A percentile compares a stretch with the other conserved stretches of the same genome.
phyloP scores from a whole-genome alignment of 352 stramenopile genomes.

The Phytophthora pluvialis region DNA sequence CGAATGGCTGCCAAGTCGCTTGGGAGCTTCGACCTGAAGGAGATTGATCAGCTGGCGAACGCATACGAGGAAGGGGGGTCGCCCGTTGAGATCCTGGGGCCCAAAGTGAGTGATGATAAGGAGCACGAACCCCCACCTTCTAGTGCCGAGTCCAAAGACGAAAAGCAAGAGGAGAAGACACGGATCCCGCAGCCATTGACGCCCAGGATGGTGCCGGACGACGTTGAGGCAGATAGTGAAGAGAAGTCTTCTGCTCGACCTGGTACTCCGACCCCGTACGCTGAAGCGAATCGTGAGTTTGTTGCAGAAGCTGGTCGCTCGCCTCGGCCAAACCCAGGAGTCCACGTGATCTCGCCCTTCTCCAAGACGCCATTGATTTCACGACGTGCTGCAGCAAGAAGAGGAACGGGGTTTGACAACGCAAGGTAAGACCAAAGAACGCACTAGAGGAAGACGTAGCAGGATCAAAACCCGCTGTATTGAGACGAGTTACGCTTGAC shows the following conservation, averaged over 20 bases:
- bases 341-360: constrained; percentile 65
- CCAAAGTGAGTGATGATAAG: constrained; percentile 2
- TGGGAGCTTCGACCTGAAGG: constrained; percentile 44
- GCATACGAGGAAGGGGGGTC: constrained; percentile 57
- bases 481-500: constrained; percentile 17
- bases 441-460: not conserved
- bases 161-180: constrained; percentile 20
- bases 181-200: constrained; percentile 17
- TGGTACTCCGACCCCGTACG: constrained; percentile 14
- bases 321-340: constrained; percentile 43
- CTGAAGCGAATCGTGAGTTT: constrained; percentile 15
- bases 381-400: constrained; percentile 39
- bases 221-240: constrained; percentile 14
- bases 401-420: constrained; percentile 65
- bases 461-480: constrained; percentile 20
- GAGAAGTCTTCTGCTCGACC: constrained; percentile 10
- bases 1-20: constrained; percentile 13
- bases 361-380: constrained; percentile 72
- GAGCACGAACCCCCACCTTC: not conserved
- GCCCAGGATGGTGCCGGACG: constrained; percentile 7
- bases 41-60: constrained; percentile 66
- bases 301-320: constrained; percentile 40
- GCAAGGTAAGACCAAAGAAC: constrained; percentile 40
- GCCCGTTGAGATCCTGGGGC: constrained; percentile 6
- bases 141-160: constrained; percentile 7